Evolutionary conservation across 208 protist genomes (phyloP).

Genomic region (Leishmania gerbilli): DNA sequence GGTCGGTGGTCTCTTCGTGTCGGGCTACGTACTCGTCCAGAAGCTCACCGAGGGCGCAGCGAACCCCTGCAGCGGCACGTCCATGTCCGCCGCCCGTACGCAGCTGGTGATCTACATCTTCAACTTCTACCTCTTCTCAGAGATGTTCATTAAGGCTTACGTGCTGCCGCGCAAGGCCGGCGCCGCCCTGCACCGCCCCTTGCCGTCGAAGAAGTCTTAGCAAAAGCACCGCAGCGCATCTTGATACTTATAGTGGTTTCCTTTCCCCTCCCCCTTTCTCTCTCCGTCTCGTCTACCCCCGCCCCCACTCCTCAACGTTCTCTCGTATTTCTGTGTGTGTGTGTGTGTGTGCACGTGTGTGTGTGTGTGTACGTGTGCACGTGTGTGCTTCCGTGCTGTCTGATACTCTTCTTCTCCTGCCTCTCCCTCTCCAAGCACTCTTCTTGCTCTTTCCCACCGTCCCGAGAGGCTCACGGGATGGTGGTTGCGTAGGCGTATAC

Average conservation of each 20-base stretch:
- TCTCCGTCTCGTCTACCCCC: not conserved
- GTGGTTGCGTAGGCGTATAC: too few species aligned
- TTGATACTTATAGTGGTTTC: not conserved
- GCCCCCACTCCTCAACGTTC: not conserved
- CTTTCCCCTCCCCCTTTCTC: not conserved
- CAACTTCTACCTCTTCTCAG: conserved; percentile 94
- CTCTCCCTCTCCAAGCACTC: not conserved
- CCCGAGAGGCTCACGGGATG: too few species aligned
- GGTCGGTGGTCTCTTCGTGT: conserved; percentile 86
- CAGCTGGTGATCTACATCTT: conserved; percentile 90
- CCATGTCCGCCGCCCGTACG: conserved; percentile 33
- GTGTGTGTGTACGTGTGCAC: not conserved
- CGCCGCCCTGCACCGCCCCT: not conserved
- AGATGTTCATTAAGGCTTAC: conserved; percentile 91
- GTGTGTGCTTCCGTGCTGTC: not conserved
- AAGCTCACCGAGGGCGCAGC: conserved; percentile 15
- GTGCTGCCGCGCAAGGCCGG: conserved; percentile 45
- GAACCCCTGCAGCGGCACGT: conserved; percentile 29
- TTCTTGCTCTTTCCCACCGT: not conserved
- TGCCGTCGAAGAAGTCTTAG: conserved; percentile 23
- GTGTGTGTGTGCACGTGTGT: not conserved
- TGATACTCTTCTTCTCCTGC: not conserved
- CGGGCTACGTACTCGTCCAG: conserved; percentile 55
- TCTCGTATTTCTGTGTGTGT: not conserved
- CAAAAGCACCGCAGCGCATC: conserved; percentile 2